A percentile compares a stretch with the other conserved stretches of the same genome.
These are phyloP conservation scores for Fragilaria crotonensis DNA, from an alignment of 108 stramenopile genomes.

Conservation along the genomic window DNA sequence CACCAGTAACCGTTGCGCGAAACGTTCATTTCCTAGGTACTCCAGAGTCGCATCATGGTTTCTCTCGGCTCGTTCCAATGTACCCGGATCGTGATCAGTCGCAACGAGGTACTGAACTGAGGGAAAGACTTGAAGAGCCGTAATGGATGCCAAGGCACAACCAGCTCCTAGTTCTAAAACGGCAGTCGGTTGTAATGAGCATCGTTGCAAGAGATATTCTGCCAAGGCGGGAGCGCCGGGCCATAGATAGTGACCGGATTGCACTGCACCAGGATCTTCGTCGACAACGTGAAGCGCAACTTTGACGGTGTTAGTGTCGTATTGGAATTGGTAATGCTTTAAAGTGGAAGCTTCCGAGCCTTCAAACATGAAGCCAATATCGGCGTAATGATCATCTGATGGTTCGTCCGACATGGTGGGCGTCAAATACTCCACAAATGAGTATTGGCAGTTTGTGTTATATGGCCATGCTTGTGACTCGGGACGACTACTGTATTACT, in stretches of 20 bases:
- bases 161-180: slow-evolving; percentile 30
- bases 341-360: slow-evolving; percentile 2
- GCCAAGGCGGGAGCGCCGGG: slow-evolving; percentile 14
- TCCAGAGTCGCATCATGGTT: slow-evolving; percentile 19
- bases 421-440: too few species aligned
- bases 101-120: slow-evolving; percentile 10
- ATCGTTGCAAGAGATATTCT: slow-evolving; percentile 3
- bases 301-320: not conserved
- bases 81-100: slow-evolving; percentile 26
- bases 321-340: not conserved
- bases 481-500: too few species aligned
- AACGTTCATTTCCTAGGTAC: not conserved
- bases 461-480: too few species aligned
- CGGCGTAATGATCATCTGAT: not conserved
- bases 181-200: not conserved
- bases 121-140: slow-evolving; percentile 16
- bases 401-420: not conserved
- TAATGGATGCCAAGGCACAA: slow-evolving; percentile 8
- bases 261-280: slow-evolving; percentile 26
- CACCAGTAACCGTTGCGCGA: not conserved
- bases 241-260: slow-evolving; percentile 30
- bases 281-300: slow-evolving; percentile 17
- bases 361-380: slow-evolving; percentile 15
- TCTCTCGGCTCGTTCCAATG: slow-evolving; percentile 8
- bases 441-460: too few species aligned